These are phyloP conservation scores for Parafenestella ontariensis DNA, from an alignment of 2,329 filamentous ascomycete genomes.

Conservation along the genomic window DNA sequence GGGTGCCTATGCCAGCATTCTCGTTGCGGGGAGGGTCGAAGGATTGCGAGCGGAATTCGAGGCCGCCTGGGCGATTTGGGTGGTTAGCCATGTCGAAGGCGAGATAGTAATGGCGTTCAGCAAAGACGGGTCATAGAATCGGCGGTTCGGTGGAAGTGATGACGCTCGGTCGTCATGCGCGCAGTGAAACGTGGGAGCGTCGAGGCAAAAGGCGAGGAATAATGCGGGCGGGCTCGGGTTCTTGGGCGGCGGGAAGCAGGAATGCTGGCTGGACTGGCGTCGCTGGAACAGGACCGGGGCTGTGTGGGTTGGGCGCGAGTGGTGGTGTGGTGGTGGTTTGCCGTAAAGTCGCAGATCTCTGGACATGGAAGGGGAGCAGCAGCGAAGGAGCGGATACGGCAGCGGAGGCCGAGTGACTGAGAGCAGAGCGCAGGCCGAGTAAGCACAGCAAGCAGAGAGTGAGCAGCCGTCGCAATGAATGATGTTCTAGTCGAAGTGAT, in stretches of 20 bases:
- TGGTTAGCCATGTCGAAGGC: conserved; percentile 37
- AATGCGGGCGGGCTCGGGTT: conserved; percentile 20
- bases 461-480: conserved; percentile 6
- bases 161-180: conserved; percentile 42
- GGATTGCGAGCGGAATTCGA: conserved; percentile 43
- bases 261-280: conserved; percentile 1
- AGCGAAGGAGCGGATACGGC: conserved; percentile 43
- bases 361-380: conserved; percentile 20
- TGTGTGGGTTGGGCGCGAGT: conserved; percentile 17
- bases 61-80: conserved; percentile 39
- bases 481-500: conserved; percentile 19
- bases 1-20: conserved; percentile 17
- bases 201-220: conserved; percentile 30
- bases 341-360: conserved; percentile 10
- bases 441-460: conserved; percentile 8
- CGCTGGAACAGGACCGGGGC: conserved; percentile 19
- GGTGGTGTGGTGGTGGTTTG: conserved; percentile 9
- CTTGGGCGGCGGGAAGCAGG: conserved; percentile 1
- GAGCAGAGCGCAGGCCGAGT: conserved; percentile 1
- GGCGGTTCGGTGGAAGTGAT: conserved; percentile 20
- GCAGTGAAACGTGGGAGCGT: conserved; percentile 28
- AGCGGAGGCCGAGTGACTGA: conserved; percentile 12
- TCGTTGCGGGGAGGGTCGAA: conserved; percentile 39
- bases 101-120: conserved; percentile 16
- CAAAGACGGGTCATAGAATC: conserved; percentile 32